These are phyloP conservation scores for Teunomyces panamensis DNA, from an alignment of 805 yeast genomes.

Conservation along the genomic window DNA sequence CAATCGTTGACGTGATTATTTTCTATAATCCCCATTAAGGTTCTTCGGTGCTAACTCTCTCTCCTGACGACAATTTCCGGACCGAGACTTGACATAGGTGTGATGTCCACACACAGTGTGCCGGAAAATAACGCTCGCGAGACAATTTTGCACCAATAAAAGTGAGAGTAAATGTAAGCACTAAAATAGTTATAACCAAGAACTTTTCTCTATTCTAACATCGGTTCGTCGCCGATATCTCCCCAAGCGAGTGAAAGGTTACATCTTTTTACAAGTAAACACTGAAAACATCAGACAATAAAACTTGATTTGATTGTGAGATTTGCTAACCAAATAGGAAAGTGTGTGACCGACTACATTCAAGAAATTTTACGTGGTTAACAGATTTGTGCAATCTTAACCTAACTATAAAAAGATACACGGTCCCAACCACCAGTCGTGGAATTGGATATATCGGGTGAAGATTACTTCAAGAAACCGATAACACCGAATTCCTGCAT, in stretches of 20 bases:
- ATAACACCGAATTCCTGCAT: constrained; percentile 1
- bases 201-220: neutral
- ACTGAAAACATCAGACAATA: neutral
- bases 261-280: neutral
- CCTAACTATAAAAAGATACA: neutral
- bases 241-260: neutral
- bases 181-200: neutral
- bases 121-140: neutral
- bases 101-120: neutral
- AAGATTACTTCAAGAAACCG: neutral
- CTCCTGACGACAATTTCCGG: neutral
- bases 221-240: neutral
- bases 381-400: neutral
- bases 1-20: neutral
- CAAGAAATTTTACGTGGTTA: neutral
- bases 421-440: neutral
- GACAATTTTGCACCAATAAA: neutral
- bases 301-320: neutral
- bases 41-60: too few species aligned
- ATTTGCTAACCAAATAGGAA: neutral
- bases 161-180: neutral
- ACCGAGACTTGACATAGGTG: neutral
- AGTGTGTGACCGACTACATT: neutral
- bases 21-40: neutral
- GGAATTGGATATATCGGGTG: neutral